Evolutionary conservation across 129 eudicot genomes (phyloP).

Genomic region (Lonicera japonica): DNA sequence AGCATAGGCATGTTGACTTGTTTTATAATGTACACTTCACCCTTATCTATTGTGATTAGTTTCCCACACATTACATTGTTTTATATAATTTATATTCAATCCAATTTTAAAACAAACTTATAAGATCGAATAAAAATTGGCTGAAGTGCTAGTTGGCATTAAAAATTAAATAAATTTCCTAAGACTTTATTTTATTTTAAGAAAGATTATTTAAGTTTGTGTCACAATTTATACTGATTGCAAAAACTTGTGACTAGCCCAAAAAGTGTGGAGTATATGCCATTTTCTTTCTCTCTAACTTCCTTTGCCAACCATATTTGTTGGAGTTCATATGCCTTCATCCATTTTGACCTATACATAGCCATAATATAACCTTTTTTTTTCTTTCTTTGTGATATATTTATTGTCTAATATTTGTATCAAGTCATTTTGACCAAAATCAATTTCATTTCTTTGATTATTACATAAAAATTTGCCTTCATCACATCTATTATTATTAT

Average conservation of each 20-base stretch:
- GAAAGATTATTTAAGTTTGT: neutral
- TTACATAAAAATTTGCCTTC: too few species aligned
- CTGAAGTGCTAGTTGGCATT: neutral
- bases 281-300: constrained; percentile 55
- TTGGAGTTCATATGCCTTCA: constrained; percentile 67
- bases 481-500: too few species aligned
- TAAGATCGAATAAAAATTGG: too few species aligned
- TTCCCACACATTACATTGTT: neutral
- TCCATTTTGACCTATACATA: constrained; percentile 56
- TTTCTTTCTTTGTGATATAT: too few species aligned
- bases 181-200: too few species aligned
- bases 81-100: too few species aligned
- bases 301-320: constrained; percentile 63
- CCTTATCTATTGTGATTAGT: constrained; percentile 62
- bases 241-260: constrained; percentile 79
- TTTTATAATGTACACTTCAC: constrained; percentile 79
- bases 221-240: neutral
- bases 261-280: constrained; percentile 88
- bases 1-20: constrained; percentile 44
- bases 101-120: too few species aligned
- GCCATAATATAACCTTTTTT: constrained; percentile 33
- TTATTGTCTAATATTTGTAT: too few species aligned
- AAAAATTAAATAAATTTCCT: too few species aligned
- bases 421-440: too few species aligned
- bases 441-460: too few species aligned